Evolutionary conservation across 2,329 filamentous ascomycete species (phyloP), one percentile per base, ranked within the genome.

Genomic region (Aspergillus oerlinghausenensis): DNA sequence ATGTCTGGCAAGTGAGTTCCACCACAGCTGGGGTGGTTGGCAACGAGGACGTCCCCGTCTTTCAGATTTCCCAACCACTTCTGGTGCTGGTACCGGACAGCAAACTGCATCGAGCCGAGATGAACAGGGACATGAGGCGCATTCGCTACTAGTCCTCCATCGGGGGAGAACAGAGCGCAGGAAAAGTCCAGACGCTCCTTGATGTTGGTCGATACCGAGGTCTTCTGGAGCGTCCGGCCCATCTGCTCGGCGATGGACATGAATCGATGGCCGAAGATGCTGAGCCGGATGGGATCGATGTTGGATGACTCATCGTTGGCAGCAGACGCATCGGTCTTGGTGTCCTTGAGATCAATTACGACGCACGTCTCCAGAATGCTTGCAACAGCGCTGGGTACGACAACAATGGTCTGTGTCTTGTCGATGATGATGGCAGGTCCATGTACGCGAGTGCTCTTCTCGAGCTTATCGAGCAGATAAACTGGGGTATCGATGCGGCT

Each of bases 131-230:
- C 77, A 77, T 94, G 89, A 0, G 90, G 90, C 19, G 90, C 82
- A 60, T 79, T 79, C 5, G 76, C 76, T 1, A 93, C 89, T 1
- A 93, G 77, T 0, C 88, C 88, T 19, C 90, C 90, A 8, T 85
- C 84, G 0, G 85, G 82, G 63, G 92, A 89, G 62, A 93, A 93
- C 1, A 93, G 80, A 28, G 90, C 90, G 62, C 90, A 94, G 3
- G 88, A 92, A 66, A 91, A 94, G 67, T 94, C 90, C 1, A 93
- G 80, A 4, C 89, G 84, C 89, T 93, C 90, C 69, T 93, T 93
- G 68, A 93, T 89, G 64, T 92, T 93, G 0, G 78, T 81, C 0
- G 79, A 82, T 9, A 84, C 80, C 0, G 78, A 78, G 0, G 82
- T 84, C 61, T 81, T 80, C 52, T 84, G 81, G 17, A 84, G 69